phyloP scores from a whole-genome alignment of 306 rosid species.

The Vicia sativa region DNA sequence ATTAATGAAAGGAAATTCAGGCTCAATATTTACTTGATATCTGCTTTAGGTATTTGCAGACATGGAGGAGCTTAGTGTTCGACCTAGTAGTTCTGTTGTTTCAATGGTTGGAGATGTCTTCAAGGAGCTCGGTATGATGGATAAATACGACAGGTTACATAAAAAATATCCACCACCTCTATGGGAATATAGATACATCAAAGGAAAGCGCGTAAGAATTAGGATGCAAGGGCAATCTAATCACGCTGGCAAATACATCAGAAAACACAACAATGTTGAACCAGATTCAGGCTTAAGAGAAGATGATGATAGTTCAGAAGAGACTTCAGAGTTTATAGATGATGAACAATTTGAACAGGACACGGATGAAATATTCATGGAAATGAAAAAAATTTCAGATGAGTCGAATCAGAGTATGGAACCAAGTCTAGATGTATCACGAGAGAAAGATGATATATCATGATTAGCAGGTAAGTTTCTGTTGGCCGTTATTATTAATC shows the following conservation, averaged over 20 bases:
- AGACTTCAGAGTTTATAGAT: conserved; percentile 33
- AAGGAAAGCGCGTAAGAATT: conserved; percentile 72
- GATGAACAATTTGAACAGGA: conserved; percentile 45
- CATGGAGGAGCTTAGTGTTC: conserved; percentile 91
- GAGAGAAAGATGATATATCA: conserved; percentile 40
- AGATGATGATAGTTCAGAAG: conserved; percentile 38
- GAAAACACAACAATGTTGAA: conserved; percentile 29
- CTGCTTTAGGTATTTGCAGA: conserved; percentile 80
- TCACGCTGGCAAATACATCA: conserved; percentile 26
- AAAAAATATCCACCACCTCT: conserved; percentile 75
- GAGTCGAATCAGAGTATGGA: conserved; percentile 41
- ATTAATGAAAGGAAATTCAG: conserved; percentile 2
- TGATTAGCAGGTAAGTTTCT: conserved; percentile 23
- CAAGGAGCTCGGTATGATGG: conserved; percentile 79
- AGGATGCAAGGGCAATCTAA: conserved; percentile 39
- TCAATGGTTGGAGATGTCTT: conserved; percentile 73
- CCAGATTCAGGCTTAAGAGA: conserved; percentile 19
- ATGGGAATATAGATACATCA: conserved; percentile 74
- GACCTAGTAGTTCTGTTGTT: conserved; percentile 61
- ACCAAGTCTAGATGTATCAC: conserved; percentile 28
- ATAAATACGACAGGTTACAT: conserved; percentile 63
- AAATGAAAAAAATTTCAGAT: conserved; percentile 41
- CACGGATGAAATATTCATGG: conserved; percentile 32
- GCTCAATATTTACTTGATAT: conserved; percentile 37
- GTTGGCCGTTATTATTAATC: conserved; percentile 28